Evolutionary conservation across 1,284 basidiomycete species (phyloP).

Genomic region (Rhodofomes roseus): DNA sequence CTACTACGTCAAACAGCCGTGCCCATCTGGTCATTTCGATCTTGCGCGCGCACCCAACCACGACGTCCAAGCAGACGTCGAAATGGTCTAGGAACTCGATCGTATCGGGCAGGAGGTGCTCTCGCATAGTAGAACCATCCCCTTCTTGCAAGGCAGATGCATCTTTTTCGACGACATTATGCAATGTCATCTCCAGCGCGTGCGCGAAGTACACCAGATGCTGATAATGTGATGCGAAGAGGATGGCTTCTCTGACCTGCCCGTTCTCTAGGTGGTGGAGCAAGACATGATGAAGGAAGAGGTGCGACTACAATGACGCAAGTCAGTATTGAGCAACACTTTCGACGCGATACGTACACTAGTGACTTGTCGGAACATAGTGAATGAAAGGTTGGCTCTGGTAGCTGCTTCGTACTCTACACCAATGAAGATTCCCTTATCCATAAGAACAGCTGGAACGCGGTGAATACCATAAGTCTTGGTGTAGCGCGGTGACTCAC

Average conservation of each 20-base stretch:
- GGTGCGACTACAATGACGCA: conserved; percentile 64
- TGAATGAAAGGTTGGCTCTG: conserved; percentile 80
- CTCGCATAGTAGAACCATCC: conserved; percentile 13
- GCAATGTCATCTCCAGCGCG: conserved; percentile 90
- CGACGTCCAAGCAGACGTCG: conserved; percentile 85
- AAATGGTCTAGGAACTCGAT: conserved; percentile 96
- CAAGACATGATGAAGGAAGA: conserved; percentile 93
- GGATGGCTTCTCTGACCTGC: conserved; percentile 77
- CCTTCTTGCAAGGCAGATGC: conserved; percentile 31
- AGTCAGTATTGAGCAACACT: background rate
- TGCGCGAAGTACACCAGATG: conserved; percentile 92
- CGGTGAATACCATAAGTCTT: conserved; percentile 5
- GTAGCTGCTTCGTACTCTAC: conserved; percentile 86
- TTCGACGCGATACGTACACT: conserved; percentile 52
- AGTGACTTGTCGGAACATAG: conserved; percentile 89
- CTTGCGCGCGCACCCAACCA: conserved; percentile 95
- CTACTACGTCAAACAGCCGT: conserved; percentile 86
- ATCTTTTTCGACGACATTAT: conserved; percentile 94
- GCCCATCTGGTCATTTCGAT: conserved; percentile 94
- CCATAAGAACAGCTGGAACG: conserved; percentile 87
- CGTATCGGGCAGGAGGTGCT: conserved; percentile 61
- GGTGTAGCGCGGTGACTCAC: conserved; percentile 50
- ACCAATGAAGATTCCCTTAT: conserved; percentile 97
- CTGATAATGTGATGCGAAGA: conserved; percentile 86
- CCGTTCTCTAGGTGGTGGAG: conserved; percentile 76